Conservation (phyloP, 305 asterid genomes). For the Fraxinus sp. region DNA sequence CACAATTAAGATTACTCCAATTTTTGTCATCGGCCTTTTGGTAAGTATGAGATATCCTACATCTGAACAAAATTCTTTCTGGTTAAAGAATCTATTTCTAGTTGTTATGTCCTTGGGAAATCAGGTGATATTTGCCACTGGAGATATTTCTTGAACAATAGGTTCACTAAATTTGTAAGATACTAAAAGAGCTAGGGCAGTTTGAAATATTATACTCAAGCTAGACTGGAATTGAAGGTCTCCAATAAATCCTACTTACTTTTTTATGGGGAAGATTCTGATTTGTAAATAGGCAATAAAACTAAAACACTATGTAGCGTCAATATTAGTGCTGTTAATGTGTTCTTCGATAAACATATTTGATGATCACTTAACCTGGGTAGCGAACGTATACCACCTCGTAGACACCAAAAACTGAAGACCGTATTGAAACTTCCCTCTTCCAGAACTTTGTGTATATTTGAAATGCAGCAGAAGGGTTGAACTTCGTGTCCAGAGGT, state of each 20-base stretch:
- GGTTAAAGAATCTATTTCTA: not conserved
- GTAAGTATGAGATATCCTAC: not conserved
- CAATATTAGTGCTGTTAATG: not conserved
- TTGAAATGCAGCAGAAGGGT: conserved; percentile 46
- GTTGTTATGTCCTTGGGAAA: not conserved
- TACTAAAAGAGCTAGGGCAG: not conserved
- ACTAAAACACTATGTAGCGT: not conserved
- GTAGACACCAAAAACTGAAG: conserved; percentile 65
- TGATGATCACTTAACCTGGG: conserved; percentile 59
- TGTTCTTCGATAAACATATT: not conserved
- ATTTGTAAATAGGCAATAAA: not conserved
- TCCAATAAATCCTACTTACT: not conserved
- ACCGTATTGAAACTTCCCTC: conserved; percentile 45
- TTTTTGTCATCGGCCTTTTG: not conserved
- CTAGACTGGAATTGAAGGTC: not conserved
- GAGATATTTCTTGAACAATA: not conserved
- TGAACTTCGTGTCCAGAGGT: conserved; percentile 59
- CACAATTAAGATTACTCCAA: not conserved
- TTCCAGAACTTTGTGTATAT: conserved; percentile 78
- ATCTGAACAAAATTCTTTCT: not conserved
- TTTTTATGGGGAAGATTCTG: not conserved
- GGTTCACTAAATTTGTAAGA: not conserved
- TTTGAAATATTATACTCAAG: not conserved
- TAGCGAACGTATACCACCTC: conserved; percentile 73
- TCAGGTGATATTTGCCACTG: not conserved